phyloP scores from a whole-genome alignment of 2,329 filamentous ascomycete species.

The Beauveria sp. region DNA sequence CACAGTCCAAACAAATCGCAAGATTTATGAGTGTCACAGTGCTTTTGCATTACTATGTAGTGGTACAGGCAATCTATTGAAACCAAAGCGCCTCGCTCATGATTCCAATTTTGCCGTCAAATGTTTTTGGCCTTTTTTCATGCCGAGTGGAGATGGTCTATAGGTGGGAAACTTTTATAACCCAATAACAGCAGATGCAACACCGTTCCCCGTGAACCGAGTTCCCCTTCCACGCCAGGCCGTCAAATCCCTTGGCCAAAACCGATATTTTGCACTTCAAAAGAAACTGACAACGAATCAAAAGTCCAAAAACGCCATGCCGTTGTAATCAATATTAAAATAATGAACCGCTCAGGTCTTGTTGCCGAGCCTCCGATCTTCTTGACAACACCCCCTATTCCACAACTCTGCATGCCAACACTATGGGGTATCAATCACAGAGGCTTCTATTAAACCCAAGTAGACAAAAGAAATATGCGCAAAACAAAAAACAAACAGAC shows the following conservation, averaged over 20 bases:
- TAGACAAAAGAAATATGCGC: slow-evolving; percentile 17
- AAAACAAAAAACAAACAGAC: slow-evolving; percentile 6
- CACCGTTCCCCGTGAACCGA: neutral
- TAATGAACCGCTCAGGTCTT: slow-evolving; percentile 9
- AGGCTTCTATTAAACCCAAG: slow-evolving; percentile 15
- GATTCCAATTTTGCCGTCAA: slow-evolving; percentile 8
- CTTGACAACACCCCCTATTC: slow-evolving; percentile 8
- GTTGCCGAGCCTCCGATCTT: slow-evolving; percentile 5
- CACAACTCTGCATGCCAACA: slow-evolving; percentile 7
- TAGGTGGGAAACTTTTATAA: slow-evolving; percentile 16
- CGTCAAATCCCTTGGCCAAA: neutral
- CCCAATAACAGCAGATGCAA: neutral
- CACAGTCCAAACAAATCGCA: neutral
- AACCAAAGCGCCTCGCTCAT: slow-evolving; percentile 10
- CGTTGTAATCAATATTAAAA: slow-evolving; percentile 8
- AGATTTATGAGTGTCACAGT: neutral
- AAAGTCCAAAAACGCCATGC: slow-evolving; percentile 11
- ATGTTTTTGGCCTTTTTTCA: slow-evolving; percentile 22
- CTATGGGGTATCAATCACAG: slow-evolving; percentile 24
- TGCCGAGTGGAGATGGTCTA: slow-evolving; percentile 47
- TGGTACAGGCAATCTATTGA: slow-evolving; percentile 11
- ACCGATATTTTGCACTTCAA: neutral
- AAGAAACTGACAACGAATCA: neutral
- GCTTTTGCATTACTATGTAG: slow-evolving; percentile 4
- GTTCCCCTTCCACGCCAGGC: neutral